Percentiles rank a stretch among this genome's conserved stretches.
Evolutionary conservation across 2,329 filamentous ascomycete species (phyloP).

Genomic region (Diaporthe amygdali): DNA sequence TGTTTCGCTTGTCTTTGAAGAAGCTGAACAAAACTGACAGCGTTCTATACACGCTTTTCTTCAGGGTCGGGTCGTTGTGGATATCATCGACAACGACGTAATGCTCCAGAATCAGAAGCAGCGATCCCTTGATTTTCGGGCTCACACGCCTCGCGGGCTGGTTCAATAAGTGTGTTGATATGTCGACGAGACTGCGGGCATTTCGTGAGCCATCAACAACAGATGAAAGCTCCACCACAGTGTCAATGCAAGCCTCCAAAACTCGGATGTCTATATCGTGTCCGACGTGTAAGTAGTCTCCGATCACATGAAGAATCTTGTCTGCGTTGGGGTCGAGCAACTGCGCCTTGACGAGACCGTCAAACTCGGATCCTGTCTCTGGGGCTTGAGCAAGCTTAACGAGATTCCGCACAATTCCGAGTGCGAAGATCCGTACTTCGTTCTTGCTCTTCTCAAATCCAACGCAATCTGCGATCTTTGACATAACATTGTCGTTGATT

Average conservation of each 20-base stretch:
- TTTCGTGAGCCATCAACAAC: slow-evolving; percentile 72
- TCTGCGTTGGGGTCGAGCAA: slow-evolving; percentile 63
- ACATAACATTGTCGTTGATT: slow-evolving; percentile 67
- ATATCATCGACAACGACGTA: slow-evolving; percentile 73
- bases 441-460: slow-evolving; percentile 67
- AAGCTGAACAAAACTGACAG: slow-evolving; percentile 86
- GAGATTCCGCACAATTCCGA: slow-evolving; percentile 76
- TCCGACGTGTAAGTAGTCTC: slow-evolving; percentile 65
- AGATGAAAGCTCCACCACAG: slow-evolving; percentile 76
- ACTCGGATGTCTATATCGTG: slow-evolving; percentile 71
- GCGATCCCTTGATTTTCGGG: slow-evolving; percentile 79
- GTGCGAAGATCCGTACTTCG: slow-evolving; percentile 82
- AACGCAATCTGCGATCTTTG: slow-evolving; percentile 75
- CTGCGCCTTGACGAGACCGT: slow-evolving; percentile 59
- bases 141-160: slow-evolving; percentile 86
- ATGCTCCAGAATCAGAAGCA: slow-evolving; percentile 80
- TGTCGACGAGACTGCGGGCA: slow-evolving; percentile 77
- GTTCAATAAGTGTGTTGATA: slow-evolving; percentile 80
- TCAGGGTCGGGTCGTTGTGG: slow-evolving; percentile 61
- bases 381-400: slow-evolving; percentile 64
- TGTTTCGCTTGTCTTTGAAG: slow-evolving; percentile 81
- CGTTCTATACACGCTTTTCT: slow-evolving; percentile 72
- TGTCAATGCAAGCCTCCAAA: slow-evolving; percentile 78
- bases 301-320: slow-evolving; percentile 70
- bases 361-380: slow-evolving; percentile 60